These are phyloP conservation scores for Gaertneriomyces sp. DNA, from an alignment of 192 early-diverging fungal species.

Conservation along the genomic window DNA sequence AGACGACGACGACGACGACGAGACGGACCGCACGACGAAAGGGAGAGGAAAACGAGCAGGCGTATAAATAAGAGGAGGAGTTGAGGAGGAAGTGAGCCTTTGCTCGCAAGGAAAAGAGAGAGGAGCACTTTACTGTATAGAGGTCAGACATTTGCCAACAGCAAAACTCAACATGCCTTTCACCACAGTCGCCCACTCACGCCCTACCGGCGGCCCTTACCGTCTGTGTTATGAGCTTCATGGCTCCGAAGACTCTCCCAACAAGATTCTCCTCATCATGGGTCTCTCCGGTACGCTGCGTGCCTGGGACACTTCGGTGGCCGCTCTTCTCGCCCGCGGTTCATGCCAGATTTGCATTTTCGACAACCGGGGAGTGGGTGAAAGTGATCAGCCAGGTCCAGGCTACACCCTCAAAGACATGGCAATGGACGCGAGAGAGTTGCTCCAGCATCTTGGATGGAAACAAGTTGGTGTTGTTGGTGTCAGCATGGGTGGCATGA, in stretches of 20 bases:
- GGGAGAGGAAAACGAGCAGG: no score
- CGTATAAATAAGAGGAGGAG: no score
- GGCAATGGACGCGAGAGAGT: constrained; percentile 65
- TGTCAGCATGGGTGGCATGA: constrained; percentile 81
- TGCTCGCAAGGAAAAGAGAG: no score
- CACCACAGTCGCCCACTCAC: constrained; percentile 10
- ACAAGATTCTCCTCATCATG: constrained; percentile 72
- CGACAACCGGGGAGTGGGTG: constrained; percentile 81
- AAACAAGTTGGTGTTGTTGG: constrained; percentile 71
- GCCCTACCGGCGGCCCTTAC: constrained; percentile 24
- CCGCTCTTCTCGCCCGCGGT: constrained; percentile 60
- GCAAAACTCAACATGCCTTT: not conserved
- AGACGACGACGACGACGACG: no score
- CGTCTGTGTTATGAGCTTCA: constrained; percentile 75
- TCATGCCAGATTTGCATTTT: constrained; percentile 69
- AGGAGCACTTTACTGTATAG: no score
- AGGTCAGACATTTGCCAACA: no score
- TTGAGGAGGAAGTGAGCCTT: no score
- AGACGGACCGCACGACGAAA: no score
- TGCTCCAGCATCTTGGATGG: constrained; percentile 77
- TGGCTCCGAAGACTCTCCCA: constrained; percentile 56
- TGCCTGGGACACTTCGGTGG: constrained; percentile 55
- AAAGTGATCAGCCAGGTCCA: constrained; percentile 37
- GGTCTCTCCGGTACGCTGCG: constrained; percentile 42
- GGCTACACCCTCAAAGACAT: constrained; percentile 70